Base-by-base conservation (phyloP, 257 asterid genomes). In the Apocynum venetum region DNA sequence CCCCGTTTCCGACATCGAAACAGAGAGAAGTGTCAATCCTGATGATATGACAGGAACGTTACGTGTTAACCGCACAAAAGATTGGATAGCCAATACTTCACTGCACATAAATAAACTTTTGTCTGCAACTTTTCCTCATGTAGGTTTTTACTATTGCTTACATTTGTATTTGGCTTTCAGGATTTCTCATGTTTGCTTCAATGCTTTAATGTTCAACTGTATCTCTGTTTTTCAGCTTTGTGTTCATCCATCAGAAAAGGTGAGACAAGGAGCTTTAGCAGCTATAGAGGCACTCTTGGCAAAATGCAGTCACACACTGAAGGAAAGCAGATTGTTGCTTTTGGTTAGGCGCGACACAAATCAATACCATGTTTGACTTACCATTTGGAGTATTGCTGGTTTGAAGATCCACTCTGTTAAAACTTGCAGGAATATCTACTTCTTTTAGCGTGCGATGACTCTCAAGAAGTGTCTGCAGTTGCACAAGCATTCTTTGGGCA, bases 91-190 rank as follows among this genome's bases (percentile, higher is more conserved):
- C 13, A 86, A 83, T 65, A 85, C 97, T 51, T 85, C 97, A 65
- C 80, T 82, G 57, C 96, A 89, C 79, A 91, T 96, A 72, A 88
- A 91, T 83, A 93, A 87, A 81, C 89, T 96, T 69, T 76, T 96
- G 57, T 90, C 90, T 79, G 89, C 93, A 82, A 90, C 99, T 51
- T 96, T 88, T 87, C 99, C 99, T 52, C 88, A 87, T 76, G 99
- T 95, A 89, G 81, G 94, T 83, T 78, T 64, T 13, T 76, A 75
- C 73, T 79, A 51, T 76, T 83, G 44, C 70, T 25, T 77, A 68
- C 53, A 60, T 51, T 25, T 72, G 65, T 70, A 48, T 19, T 46
- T 64, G 51, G 31, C 56, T 67, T 70, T 68, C 41, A 38, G 13
- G 59, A 20, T 31, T 61, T 60, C n/a, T 64, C 53, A 6, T 55